Percentiles rank a stretch among this genome's conserved stretches.
Evolutionary conservation across 163 green algal genomes (phyloP).

Genomic region (Prototheca cutis): DNA sequence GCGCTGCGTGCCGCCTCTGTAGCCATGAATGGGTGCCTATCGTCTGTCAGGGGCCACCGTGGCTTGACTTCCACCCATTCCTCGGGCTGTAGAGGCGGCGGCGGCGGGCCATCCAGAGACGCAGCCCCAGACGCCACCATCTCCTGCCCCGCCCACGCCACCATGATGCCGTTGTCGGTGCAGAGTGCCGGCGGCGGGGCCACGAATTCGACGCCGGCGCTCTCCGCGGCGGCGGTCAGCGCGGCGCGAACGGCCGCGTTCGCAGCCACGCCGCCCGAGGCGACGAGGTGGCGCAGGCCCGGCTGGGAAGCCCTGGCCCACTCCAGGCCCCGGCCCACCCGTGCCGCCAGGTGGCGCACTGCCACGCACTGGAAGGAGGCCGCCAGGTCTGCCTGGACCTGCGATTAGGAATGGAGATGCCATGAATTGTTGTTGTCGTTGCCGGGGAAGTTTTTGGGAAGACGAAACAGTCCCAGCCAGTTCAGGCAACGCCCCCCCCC

Average conservation of each 20-base stretch:
- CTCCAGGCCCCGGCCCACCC: constrained; percentile 43
- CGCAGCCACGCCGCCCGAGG: constrained; percentile 80
- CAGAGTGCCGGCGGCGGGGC: constrained; percentile 75
- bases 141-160: constrained; percentile 75
- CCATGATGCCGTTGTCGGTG: constrained; percentile 97
- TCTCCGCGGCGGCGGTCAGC: constrained; percentile 38
- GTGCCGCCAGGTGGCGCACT: constrained; percentile 74
- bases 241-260: constrained; percentile 65
- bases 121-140: constrained; percentile 21
- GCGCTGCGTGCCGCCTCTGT: constrained; percentile 13
- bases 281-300: constrained; percentile 22
- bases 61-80: constrained; percentile 68
- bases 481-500: too few relatives aligned
- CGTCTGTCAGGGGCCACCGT: constrained; percentile 69
- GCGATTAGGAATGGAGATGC: too few relatives aligned
- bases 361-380: constrained; percentile 88
- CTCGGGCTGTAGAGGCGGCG: constrained; percentile 5
- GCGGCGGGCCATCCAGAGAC: constrained; percentile 31
- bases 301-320: constrained; percentile 60
- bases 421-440: too few relatives aligned
- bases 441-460: too few relatives aligned
- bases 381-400: constrained; percentile 69
- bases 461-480: too few relatives aligned
- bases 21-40: constrained; percentile 11
- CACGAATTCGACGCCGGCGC: constrained; percentile 59